Percentiles rank a stretch among this genome's conserved stretches.
These are phyloP conservation scores for Zygosaccharomyces pseudobailii DNA, from an alignment of 1,139 yeast species.

Conservation along the genomic window DNA sequence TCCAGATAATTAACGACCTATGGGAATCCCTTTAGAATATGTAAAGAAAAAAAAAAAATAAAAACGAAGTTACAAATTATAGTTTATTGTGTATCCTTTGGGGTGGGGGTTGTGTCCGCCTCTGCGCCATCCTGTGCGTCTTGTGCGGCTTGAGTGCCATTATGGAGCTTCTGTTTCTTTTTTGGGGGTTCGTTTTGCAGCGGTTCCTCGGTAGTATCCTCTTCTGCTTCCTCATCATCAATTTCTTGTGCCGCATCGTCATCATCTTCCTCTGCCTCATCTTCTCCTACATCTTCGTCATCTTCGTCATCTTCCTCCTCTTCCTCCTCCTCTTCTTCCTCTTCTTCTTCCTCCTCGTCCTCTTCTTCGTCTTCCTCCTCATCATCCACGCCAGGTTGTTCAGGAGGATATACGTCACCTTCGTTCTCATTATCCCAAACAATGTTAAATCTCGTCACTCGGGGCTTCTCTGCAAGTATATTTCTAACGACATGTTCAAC, in stretches of 20 bases:
- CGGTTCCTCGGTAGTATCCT: slow-evolving; percentile 33
- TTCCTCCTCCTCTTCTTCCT: slow-evolving; percentile 47
- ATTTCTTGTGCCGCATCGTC: slow-evolving; percentile 40
- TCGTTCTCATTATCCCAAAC: slow-evolving; percentile 80
- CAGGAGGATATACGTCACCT: slow-evolving; percentile 70
- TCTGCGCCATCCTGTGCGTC: slow-evolving; percentile 2
- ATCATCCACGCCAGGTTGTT: slow-evolving; percentile 55
- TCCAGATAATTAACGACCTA: slow-evolving; percentile 39
- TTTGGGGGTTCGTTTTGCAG: slow-evolving; percentile 27
- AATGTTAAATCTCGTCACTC: slow-evolving; percentile 93
- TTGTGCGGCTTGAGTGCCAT: background rate
- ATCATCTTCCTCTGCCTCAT: slow-evolving; percentile 35
- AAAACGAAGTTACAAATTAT: slow-evolving; percentile 1
- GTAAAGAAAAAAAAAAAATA: background rate
- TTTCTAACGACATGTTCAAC: slow-evolving; percentile 93
- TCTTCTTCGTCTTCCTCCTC: slow-evolving; percentile 57
- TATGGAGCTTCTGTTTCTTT: slow-evolving; percentile 12
- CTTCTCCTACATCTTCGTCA: slow-evolving; percentile 38
- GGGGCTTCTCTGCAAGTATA: slow-evolving; percentile 92
- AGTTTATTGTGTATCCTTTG: slow-evolving; percentile 15
- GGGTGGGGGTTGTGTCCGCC: slow-evolving; percentile 15
- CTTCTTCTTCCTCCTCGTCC: slow-evolving; percentile 51
- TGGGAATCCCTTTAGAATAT: slow-evolving; percentile 28
- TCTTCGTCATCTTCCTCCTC: slow-evolving; percentile 42
- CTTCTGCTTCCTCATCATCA: slow-evolving; percentile 38